Evolutionary conservation across 768 basidiomycete species (phyloP), one percentile per base, ranked within the genome.

Genomic region (Serendipita indica): DNA sequence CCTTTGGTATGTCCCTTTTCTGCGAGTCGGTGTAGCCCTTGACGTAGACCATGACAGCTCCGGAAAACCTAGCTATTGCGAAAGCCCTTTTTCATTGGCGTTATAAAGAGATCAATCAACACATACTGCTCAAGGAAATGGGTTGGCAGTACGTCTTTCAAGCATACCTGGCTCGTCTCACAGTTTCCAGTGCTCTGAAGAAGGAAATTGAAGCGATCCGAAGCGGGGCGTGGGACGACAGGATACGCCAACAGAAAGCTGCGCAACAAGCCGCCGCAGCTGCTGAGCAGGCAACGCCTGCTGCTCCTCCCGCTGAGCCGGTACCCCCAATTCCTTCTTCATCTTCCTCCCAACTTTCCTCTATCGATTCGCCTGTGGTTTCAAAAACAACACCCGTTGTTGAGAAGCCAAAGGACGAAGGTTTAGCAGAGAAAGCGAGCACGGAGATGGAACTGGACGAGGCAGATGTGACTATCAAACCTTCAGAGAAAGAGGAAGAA

Each of bases 311-410:
- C 10, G 25, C 43, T 14, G 10, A 14, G 10, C 16, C 20, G 22
- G 49, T 22, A 4, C 12, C 10, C 32, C 22, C 22, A n/a, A 18
- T 33, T n/a, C 22, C 49, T 54, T 54, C 49, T 3, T 54, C 49
- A 12, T 54, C 49, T 54, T 54, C 49, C 4, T 54, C 49, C n/a
- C 49, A 54, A 30, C 49, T 54, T n/a, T 54, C 49, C 22, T 54
- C 49, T 18, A 20, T 54, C 25, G 49, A 54, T 12, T 54, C 49
- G 22, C 49, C 49, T 10, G 43, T 27, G 10, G 35, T 18, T 10
- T 37, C 35, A 10, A 37, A 18, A 10, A 10, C 12, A 10, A 37
- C 35, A 37, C 12, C 35, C 10, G 18, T 10, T 37, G 18, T 37
- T 18, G 10, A 18, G 35, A 37, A 37, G 35, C 18, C 10, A 37